Conservation (phyloP, 2,329 filamentous ascomycete species). For the Alternaria sp. region DNA sequence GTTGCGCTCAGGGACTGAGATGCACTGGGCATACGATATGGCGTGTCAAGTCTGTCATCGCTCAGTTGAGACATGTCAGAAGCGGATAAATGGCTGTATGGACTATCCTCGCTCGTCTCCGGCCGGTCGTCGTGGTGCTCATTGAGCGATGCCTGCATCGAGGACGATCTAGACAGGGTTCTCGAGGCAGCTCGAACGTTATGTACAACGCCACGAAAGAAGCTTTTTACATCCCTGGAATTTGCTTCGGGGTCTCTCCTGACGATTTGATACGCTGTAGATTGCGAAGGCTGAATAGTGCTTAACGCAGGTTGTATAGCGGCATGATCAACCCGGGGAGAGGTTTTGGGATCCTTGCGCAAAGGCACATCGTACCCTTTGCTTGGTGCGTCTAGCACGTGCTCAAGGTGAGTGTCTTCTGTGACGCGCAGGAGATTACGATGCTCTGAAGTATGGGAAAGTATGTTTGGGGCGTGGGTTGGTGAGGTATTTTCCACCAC, state of each 20-base stretch:
- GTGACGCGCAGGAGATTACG: constrained; percentile 25
- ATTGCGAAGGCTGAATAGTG: constrained; percentile 9
- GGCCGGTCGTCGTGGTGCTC: constrained; percentile 13
- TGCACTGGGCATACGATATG: constrained; percentile 1
- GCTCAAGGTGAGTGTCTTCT: constrained; percentile 24
- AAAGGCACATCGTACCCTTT: constrained; percentile 3
- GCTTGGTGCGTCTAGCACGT: not conserved
- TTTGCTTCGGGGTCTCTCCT: constrained; percentile 15
- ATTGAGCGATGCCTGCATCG: constrained; percentile 16
- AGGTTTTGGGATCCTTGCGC: constrained; percentile 9
- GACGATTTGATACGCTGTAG: constrained; percentile 11
- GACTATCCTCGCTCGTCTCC: constrained; percentile 11
- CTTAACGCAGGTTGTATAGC: constrained; percentile 19
- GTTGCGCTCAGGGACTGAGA: constrained; percentile 6
- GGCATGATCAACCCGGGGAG: constrained; percentile 12
- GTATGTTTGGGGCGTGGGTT: constrained; percentile 14
- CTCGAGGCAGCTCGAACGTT: constrained; percentile 33
- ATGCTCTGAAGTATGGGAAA: constrained; percentile 31
- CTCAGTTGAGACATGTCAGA: not conserved
- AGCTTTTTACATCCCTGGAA: constrained; percentile 23
- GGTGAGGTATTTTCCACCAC: constrained; percentile 27
- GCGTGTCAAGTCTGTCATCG: not conserved
- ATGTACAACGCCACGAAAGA: constrained; percentile 35
- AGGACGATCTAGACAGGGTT: constrained; percentile 28
- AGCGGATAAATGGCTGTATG: constrained; percentile 6